Percentiles rank a stretch among this genome's conserved stretches.
Conservation (phyloP, 305 asterid species). For the Solanum hybrid region DNA sequence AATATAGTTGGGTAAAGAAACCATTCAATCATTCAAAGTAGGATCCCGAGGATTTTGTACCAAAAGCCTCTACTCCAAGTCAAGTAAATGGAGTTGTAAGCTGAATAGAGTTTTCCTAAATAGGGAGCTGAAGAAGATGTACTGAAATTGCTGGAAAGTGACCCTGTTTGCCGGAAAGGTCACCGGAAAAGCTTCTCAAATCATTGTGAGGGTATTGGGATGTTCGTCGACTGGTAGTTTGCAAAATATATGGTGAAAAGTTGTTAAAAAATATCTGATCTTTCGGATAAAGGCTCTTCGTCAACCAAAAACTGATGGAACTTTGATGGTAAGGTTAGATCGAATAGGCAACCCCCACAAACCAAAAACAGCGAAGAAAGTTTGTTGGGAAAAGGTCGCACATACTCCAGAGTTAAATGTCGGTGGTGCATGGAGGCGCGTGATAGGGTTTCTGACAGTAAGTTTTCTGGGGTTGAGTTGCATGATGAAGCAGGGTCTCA, state of each 20-base stretch:
- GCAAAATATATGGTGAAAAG: not conserved
- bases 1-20: not conserved
- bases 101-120: not conserved
- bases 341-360: not conserved
- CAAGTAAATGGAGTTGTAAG: not conserved
- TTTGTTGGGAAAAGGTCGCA: not conserved
- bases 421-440: not conserved
- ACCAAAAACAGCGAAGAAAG: not conserved
- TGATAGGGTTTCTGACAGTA: not conserved
- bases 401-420: not conserved
- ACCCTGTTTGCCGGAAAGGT: not conserved
- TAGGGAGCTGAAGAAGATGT: not conserved
- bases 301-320: not conserved
- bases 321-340: not conserved
- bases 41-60: not conserved
- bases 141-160: not conserved
- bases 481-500: not conserved
- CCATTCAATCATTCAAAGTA: not conserved
- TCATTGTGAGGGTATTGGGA: not conserved
- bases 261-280: not conserved
- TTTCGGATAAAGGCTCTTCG: not conserved
- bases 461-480: not conserved
- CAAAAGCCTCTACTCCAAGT: not conserved
- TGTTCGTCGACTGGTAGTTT: not conserved
- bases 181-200: not conserved